Base-by-base conservation (phyloP, 1,284 basidiomycete genomes). In the Xerocomus amazonicus region DNA sequence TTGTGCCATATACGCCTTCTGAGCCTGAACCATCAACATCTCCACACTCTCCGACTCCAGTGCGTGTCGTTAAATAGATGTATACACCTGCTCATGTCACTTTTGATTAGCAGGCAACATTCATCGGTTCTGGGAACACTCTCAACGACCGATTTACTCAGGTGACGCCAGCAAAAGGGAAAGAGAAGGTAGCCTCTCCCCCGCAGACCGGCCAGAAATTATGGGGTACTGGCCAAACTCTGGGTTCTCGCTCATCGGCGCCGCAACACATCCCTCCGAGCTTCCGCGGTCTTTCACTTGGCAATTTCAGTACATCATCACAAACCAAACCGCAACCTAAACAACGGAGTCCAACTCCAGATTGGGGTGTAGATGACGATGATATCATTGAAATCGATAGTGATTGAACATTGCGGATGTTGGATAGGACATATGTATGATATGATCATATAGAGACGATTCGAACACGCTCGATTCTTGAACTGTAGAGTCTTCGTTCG, bases 281-380 rank as follows among this genome's bases (percentile, higher is more conserved):
- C 50, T 70, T 64, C 50, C 57, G 61, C 17, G 57, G 64, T 8
- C 63, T 73, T 27, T 63, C 74, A 7, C 65, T 78, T 32, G 80
- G 81, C 29, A 75, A 81, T 10, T 75, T 79, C 8, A 64, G 71
- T 6, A 68, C 80, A 14, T 77, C 80, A 16, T 68, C 69, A 9
- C 71, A 71, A 46, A 59, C 57, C 28, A 65, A 56, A 45, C 55
- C 60, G 16, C 61, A 66, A 16, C 53, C 66, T 34, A 71, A 69
- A 27, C 51, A 70, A 54, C 73, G 82, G 47, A 87, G 83, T 61
- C 84, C 83, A 12, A 78, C 84, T 7, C 86, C 85, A 23, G 87
- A 89, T 56, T 89, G 80, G 73, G 86, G 85, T 32, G 83, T 90
- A 14, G 84, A 87, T 52, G 83, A 85, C 36, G 87, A 88, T 53